phyloP scores from a whole-genome alignment of 2,329 filamentous ascomycete genomes.

The Drechslera avenae region DNA sequence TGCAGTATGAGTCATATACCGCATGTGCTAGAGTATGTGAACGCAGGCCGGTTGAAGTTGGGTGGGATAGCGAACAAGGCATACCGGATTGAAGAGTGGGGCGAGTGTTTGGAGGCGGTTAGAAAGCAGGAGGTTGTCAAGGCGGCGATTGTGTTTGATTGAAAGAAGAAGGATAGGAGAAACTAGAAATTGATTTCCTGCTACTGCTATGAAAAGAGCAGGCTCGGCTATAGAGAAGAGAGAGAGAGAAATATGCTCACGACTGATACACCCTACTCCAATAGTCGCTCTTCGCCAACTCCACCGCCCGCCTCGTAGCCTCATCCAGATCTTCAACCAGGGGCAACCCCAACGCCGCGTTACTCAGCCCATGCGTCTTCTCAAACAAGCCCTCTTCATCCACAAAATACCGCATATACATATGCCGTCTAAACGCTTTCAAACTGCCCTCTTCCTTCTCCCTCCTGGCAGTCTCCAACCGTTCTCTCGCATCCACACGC shows the following conservation, averaged over 20 bases:
- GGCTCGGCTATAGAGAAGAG: too few relatives aligned
- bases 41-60: slow-evolving; percentile 66
- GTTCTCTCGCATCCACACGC: too few relatives aligned
- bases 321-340: slow-evolving; percentile 67
- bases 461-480: too few relatives aligned
- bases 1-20: slow-evolving; percentile 63
- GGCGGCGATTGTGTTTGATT: slow-evolving; percentile 72
- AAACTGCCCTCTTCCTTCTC: too few relatives aligned
- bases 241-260: too few relatives aligned
- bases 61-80: slow-evolving; percentile 74
- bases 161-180: not conserved
- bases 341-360: too few relatives aligned
- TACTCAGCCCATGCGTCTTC: slow-evolving; percentile 43
- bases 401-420: slow-evolving; percentile 62
- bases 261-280: slow-evolving; percentile 8
- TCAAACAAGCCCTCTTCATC: slow-evolving; percentile 39
- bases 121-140: slow-evolving; percentile 75
- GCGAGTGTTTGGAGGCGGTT: slow-evolving; percentile 71
- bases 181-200: too few relatives aligned
- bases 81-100: slow-evolving; percentile 75
- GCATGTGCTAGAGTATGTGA: slow-evolving; percentile 49
- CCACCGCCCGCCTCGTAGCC: slow-evolving; percentile 50
- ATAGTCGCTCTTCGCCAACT: slow-evolving; percentile 12
- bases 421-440: too few relatives aligned
- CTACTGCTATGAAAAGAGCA: too few relatives aligned